Base-by-base conservation (phyloP, 2,329 filamentous ascomycete species). In the Thermomyces lanuginosus region DNA sequence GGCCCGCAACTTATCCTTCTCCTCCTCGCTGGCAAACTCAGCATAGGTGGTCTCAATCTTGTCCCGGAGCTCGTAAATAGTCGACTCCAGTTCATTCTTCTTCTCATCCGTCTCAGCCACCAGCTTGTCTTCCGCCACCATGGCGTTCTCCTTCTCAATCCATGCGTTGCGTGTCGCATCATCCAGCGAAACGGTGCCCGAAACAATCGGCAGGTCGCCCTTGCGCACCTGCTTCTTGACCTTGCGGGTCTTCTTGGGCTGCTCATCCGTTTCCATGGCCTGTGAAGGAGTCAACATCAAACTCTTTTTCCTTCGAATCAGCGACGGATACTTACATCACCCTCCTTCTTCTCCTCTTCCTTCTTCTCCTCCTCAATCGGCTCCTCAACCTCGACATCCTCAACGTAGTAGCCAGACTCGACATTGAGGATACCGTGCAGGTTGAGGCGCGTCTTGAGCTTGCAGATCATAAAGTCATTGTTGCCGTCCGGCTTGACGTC, bases 391-490 rank as follows among this genome's bases (percentile, higher is more conserved):
- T 98, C 89, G 48, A 91, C 74, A 51, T 98, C 89, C 63, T 98
- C 89, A 28, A 98, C 89, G 46, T 82, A 95, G 66, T 98, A 98
- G 34, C 84, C 89, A 36, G 75, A 84, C 64, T 98, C 89, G 19
- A 98, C 78, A 51, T 95, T 95, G 40, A 98, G 66, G 33, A 98
- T 72, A 55, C 89, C 89, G 62, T 95, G 84, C 38, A 95, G 71
- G 61, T 98, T 98, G 30, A 98, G 71, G 37, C 89, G 76, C 24
- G 89, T 86, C 71, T 95, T 95, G 36, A 98, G 75, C 66, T 98
- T 98, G 76, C 89, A 98, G 48, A 95, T 91, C 86, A 98, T 95
- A 57, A 95, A 98, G 53, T 95, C 89, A 34, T 91, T 81, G 52
- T 89, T 84, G 40, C 75, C 70, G 49, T 92, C 82, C 21, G 82